Base-by-base conservation (phyloP, 306 rosid species). In the Abrus precatorius region DNA sequence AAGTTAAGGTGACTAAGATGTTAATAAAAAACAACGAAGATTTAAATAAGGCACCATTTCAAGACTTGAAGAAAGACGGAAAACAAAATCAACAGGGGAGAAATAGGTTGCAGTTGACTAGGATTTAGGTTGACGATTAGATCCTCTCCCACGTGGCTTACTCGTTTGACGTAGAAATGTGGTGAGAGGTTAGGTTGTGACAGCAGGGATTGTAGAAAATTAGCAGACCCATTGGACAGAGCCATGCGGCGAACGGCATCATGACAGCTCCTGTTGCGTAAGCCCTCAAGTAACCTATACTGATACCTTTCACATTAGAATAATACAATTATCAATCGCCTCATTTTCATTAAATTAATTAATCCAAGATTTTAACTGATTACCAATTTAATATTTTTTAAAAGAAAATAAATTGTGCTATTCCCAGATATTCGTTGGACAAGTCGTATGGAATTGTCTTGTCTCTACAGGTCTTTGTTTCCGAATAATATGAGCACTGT, bases 141-240 rank as follows among this genome's bases (percentile, higher is more conserved):
- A 82, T 84, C 65, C 85, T 72, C 68, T 86, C 88, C 91, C 96
- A 87, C 93, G 96, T 95, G 98, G 94, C 88, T 79, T 85, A 84
- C 84, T 79, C 38, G 84, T 80, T 78, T 82, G 97, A 86, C 80
- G 89, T 80, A 29, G 83, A 85, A 84, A 78, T 82, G 59, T 73
- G 84, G 87, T 77, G 75, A 33, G 12, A 38, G 88, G 90, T 87
- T 93, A 84, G 92, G 92, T 85, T 85, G 82, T 71, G 89, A 90
- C 97, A 83, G 90, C 88, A 48, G 69, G 80, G 91, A 79, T 52
- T 67, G 49, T 53, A 72, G 80, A 83, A 86, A 85, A 28, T 29
- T 7, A 12, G 75, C 57, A 64, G 78, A 69, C 71, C 49, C 36
- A 11, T 9, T 50, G 41, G 50, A 44, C 9, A 85, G 76, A 80